A percentile compares a stretch with the other conserved stretches of the same genome.
These are phyloP conservation scores for Onygena corvina DNA, from an alignment of 2,329 filamentous ascomycete species.

Conservation along the genomic window DNA sequence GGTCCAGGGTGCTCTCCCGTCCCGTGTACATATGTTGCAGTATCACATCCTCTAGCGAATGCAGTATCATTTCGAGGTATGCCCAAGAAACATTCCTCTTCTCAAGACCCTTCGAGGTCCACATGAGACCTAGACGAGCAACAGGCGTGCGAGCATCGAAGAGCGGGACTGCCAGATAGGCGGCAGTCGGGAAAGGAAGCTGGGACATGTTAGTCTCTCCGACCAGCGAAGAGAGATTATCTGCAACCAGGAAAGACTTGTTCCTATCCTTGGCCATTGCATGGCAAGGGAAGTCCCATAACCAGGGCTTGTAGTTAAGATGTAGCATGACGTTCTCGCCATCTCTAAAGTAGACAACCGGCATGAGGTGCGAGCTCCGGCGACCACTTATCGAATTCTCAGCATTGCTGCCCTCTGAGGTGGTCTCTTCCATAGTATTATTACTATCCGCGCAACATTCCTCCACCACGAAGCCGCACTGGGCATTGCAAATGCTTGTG, in stretches of 20 bases:
- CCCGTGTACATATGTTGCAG: constrained; percentile 34
- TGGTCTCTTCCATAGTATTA: constrained; percentile 34
- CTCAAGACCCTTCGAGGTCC: constrained; percentile 50
- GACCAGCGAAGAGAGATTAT: constrained; percentile 47
- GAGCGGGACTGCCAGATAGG: constrained; percentile 55
- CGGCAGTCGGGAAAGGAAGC: constrained; percentile 50
- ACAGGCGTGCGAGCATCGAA: constrained; percentile 55
- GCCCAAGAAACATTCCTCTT: constrained; percentile 50
- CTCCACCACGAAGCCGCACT: constrained; percentile 50
- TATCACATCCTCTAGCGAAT: constrained; percentile 57
- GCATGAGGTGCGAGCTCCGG: constrained; percentile 45
- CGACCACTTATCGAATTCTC: background rate
- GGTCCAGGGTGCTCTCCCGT: constrained; percentile 16
- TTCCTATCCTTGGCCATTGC: constrained; percentile 53
- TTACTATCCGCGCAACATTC: constrained; percentile 40
- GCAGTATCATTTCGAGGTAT: constrained; percentile 55
- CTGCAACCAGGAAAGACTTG: constrained; percentile 56
- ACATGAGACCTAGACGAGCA: constrained; percentile 61
- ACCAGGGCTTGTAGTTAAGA: constrained; percentile 52
- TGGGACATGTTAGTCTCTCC: constrained; percentile 42
- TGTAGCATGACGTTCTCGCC: constrained; percentile 39
- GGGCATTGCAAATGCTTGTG: constrained; percentile 49
- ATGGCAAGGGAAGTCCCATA: constrained; percentile 52
- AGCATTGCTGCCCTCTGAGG: constrained; percentile 25
- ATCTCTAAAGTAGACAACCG: constrained; percentile 55